Conservation (phyloP, 129 eudicot genomes). For the Centrapalus pauciflorus region DNA sequence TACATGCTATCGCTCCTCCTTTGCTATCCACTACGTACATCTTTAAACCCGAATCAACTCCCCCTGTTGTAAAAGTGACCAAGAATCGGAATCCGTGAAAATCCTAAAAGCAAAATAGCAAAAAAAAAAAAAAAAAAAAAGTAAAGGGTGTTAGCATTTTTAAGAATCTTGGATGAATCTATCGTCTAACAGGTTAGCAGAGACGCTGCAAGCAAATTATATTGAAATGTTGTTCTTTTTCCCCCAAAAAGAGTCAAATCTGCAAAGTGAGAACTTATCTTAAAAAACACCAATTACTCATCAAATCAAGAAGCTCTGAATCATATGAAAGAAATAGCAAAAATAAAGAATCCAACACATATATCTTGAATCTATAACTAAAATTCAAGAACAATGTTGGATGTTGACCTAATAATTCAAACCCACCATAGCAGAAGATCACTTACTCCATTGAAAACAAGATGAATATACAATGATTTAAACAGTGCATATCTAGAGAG, state of each 20-base stretch:
- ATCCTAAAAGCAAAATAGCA: conserved; percentile 18
- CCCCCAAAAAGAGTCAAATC: too few relatives aligned
- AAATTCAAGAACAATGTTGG: conserved; percentile 9
- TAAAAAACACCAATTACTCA: not conserved
- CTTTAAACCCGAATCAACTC: conserved; percentile 20
- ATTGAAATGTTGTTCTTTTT: too few relatives aligned
- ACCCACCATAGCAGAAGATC: too few relatives aligned
- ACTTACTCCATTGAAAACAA: too few relatives aligned
- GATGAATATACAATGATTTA: not conserved
- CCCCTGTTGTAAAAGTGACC: conserved; percentile 20
- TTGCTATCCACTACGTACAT: conserved; percentile 86
- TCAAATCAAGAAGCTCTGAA: not conserved
- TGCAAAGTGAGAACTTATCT: conserved; percentile 6
- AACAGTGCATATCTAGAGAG: not conserved
- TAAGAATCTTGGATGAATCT: not conserved
- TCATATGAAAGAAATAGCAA: not conserved
- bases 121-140: too few relatives aligned
- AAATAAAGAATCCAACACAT: not conserved
- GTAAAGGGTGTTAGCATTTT: not conserved
- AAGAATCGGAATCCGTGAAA: conserved; percentile 3
- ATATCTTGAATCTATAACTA: too few relatives aligned
- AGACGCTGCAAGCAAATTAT: too few relatives aligned
- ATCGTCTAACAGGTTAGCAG: not conserved
- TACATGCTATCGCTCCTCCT: conserved; percentile 87
- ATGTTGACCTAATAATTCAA: not conserved